phyloP scores from a whole-genome alignment of 306 rosid genomes.

The Biancaea sappan region DNA sequence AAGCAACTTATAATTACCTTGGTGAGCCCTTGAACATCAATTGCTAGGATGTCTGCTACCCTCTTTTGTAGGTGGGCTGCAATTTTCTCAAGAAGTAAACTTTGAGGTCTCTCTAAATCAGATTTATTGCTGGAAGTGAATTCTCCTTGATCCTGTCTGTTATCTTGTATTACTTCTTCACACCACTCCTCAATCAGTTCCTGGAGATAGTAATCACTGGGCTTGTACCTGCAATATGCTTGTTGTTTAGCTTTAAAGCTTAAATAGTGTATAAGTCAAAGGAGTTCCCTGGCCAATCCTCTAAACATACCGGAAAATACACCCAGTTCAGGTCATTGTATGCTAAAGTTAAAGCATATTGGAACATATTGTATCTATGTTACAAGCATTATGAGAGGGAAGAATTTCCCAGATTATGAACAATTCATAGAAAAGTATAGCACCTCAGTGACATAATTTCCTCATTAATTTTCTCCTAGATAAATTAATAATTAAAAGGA shows the following conservation, averaged over 20 bases:
- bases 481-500: constrained; percentile 7
- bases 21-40: constrained; percentile 88
- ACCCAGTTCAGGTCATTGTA: background rate
- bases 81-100: constrained; percentile 84
- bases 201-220: constrained; percentile 79
- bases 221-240: constrained; percentile 62
- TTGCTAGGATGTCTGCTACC: constrained; percentile 66
- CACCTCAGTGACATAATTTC: background rate
- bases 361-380: background rate
- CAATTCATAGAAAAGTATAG: background rate
- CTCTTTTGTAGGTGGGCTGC: constrained; percentile 80
- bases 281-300: constrained; percentile 12
- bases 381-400: background rate
- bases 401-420: background rate
- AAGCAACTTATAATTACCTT: constrained; percentile 49
- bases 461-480: background rate
- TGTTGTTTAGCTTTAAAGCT: constrained; percentile 14
- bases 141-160: constrained; percentile 52
- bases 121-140: constrained; percentile 46
- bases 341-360: constrained; percentile 9
- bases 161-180: constrained; percentile 83
- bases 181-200: constrained; percentile 92
- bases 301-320: background rate
- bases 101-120: constrained; percentile 56
- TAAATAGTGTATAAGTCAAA: constrained; percentile 22